phyloP scores from a whole-genome alignment of 176 grass and related monocot genomes.

The Urochloa ruziziensis region DNA sequence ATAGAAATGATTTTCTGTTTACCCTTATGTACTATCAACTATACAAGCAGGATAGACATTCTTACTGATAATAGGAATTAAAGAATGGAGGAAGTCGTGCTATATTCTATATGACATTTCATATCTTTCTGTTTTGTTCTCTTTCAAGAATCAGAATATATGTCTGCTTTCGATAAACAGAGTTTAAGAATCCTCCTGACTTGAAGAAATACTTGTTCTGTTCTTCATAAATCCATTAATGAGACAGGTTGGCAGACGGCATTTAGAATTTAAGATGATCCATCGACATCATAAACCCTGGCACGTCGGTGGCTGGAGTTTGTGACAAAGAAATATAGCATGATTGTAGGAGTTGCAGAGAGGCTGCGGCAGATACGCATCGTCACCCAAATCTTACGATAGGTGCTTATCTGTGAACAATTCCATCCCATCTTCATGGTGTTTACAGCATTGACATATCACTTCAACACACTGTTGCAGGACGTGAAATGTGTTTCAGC shows the following conservation, averaged over 20 bases:
- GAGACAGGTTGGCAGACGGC: not conserved
- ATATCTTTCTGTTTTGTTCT: not conserved
- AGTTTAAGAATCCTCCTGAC: not conserved
- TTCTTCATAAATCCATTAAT: conserved; percentile 25
- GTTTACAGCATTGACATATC: not conserved
- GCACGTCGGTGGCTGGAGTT: not conserved
- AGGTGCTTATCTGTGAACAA: conserved; percentile 4
- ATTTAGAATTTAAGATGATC: conserved; percentile 12
- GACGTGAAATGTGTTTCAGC: not conserved
- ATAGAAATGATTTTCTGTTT: not conserved
- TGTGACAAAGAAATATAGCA: not conserved
- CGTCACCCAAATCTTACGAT: not conserved
- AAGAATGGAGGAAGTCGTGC: not conserved
- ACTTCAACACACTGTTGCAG: conserved; percentile 25
- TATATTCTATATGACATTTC: not conserved
- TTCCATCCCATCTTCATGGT: not conserved
- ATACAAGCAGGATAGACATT: not conserved
- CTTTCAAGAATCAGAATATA: not conserved
- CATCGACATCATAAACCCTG: not conserved
- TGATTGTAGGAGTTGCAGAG: not conserved
- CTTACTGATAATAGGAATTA: not conserved
- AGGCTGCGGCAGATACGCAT: not conserved
- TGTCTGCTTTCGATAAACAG: conserved; percentile 14
- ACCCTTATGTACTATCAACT: not conserved
- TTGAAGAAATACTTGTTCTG: conserved; percentile 2